Evolutionary conservation across 2,329 filamentous ascomycete genomes (phyloP).

Genomic region (Fusarium multiceps): DNA sequence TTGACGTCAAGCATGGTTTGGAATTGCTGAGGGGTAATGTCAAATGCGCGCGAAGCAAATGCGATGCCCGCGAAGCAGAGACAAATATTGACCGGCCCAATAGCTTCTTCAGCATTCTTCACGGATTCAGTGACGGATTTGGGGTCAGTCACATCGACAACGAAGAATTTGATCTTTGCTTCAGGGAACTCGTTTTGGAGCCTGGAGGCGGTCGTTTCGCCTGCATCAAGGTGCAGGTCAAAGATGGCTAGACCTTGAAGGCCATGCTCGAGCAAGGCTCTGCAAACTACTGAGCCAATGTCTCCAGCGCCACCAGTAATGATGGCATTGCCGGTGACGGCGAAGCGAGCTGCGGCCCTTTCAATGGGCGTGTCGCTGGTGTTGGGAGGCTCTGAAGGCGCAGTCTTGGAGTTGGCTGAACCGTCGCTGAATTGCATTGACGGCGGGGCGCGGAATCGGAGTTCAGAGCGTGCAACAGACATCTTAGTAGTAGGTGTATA

Average conservation of each 20-base stretch:
- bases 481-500: neutral
- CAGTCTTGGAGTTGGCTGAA: constrained; percentile 2
- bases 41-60: constrained; percentile 64
- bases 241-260: constrained; percentile 8
- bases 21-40: constrained; percentile 69
- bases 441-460: constrained; percentile 8
- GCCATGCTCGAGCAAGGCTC: constrained; percentile 19
- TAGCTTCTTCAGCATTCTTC: neutral
- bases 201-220: neutral
- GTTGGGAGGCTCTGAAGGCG: fast-evolving
- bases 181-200: constrained; percentile 7
- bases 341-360: neutral
- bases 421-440: constrained; percentile 26
- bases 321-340: constrained; percentile 1
- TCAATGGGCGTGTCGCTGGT: fast-evolving
- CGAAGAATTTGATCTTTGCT: neutral
- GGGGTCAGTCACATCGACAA: constrained; percentile 14
- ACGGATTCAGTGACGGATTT: neutral
- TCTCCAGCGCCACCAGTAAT: constrained; percentile 18
- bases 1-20: constrained; percentile 77
- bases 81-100: constrained; percentile 7
- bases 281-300: constrained; percentile 8
- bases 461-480: constrained; percentile 20
- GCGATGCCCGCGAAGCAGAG: constrained; percentile 29
- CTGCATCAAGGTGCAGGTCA: constrained; percentile 10